Evolutionary conservation across 2,329 filamentous ascomycete species (phyloP).

Genomic region (Neonectria hederae): DNA sequence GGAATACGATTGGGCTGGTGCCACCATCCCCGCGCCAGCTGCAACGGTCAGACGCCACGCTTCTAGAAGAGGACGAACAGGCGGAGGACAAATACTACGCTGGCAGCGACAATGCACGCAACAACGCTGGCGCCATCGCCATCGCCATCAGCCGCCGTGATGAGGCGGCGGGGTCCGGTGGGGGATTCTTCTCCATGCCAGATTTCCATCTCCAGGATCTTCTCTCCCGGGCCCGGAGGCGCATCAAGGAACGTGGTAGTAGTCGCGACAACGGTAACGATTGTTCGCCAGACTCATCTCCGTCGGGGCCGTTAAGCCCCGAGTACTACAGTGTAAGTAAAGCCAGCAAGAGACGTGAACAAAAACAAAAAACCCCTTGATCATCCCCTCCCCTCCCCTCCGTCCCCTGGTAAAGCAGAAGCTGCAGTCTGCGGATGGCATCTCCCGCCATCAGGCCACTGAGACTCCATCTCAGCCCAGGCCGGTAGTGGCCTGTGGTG

Average conservation of each 20-base stretch:
- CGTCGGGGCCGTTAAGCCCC: constrained; percentile 15
- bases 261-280: constrained; percentile 7
- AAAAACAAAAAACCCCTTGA: background rate
- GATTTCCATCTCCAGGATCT: constrained; percentile 36
- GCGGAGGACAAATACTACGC: constrained; percentile 13
- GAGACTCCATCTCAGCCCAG: constrained; percentile 26
- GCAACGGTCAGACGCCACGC: constrained; percentile 30
- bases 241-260: constrained; percentile 33
- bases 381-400: background rate
- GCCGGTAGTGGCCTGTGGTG: constrained; percentile 15
- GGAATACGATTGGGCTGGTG: constrained; percentile 27
- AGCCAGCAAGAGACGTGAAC: background rate
- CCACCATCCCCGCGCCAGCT: constrained; percentile 7
- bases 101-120: background rate
- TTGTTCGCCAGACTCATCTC: background rate
- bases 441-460: constrained; percentile 38
- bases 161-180: constrained; percentile 8
- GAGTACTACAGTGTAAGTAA: constrained; percentile 37
- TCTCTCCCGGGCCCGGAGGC: constrained; percentile 36
- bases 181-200: constrained; percentile 32
- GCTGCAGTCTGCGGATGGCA: constrained; percentile 5
- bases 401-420: background rate
- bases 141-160: background rate
- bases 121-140: constrained; percentile 12
- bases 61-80: constrained; percentile 21